Percentiles rank a stretch among this genome's conserved stretches.
Evolutionary conservation across 805 yeast species (phyloP).

Genomic region (Yarrowia yakushimensis): DNA sequence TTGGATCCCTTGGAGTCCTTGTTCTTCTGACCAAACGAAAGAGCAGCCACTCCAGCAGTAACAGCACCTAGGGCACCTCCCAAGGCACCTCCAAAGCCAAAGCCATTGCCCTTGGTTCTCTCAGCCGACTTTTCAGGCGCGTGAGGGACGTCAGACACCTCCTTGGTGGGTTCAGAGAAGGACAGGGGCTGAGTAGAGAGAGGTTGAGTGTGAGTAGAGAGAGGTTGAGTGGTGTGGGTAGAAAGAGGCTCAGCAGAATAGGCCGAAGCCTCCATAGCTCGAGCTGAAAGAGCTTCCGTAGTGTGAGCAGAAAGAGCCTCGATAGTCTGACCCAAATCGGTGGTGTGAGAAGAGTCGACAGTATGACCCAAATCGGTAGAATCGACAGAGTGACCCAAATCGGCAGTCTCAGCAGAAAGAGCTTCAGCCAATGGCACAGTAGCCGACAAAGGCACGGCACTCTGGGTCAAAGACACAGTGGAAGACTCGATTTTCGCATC

Average conservation of each 20-base stretch:
- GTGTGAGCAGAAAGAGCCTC: neutral
- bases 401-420: neutral
- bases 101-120: neutral
- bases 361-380: too few species aligned
- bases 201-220: neutral
- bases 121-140: neutral
- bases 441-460: too few species aligned
- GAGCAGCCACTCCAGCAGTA: constrained; percentile 4
- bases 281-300: neutral
- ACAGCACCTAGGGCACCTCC: constrained; percentile 1
- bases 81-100: neutral
- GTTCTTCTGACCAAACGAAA: constrained; percentile 3
- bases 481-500: too few species aligned
- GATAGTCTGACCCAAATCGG: too few species aligned
- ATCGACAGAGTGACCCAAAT: too few species aligned
- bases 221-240: neutral
- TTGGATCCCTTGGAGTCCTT: neutral
- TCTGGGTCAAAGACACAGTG: too few species aligned
- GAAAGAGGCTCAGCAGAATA: neutral
- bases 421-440: too few species aligned
- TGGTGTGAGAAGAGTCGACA: too few species aligned
- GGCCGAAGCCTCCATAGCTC: too few species aligned
- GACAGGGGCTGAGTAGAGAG: neutral
- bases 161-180: neutral
- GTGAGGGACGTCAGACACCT: neutral